Evolutionary conservation across 495 filamentous ascomycete genomes (phyloP).

Genomic region (Aspergillus ostianus): DNA sequence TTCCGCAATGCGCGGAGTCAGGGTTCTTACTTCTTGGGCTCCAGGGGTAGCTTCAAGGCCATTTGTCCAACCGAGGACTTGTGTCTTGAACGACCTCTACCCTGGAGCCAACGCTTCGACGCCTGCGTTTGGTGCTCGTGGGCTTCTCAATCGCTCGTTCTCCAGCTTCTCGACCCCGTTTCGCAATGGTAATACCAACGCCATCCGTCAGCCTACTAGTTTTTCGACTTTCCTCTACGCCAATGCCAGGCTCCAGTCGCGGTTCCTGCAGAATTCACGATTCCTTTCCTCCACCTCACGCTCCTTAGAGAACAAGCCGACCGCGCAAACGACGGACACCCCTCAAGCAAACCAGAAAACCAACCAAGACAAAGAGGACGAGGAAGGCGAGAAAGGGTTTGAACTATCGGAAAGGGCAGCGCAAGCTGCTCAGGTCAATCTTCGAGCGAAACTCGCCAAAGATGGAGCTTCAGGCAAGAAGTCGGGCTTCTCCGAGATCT

Average conservation of each 20-base stretch:
- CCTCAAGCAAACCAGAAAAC: slow-evolving; percentile 15
- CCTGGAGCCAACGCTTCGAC: slow-evolving; percentile 10
- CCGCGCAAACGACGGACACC: slow-evolving; percentile 17
- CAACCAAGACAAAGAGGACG: slow-evolving; percentile 33
- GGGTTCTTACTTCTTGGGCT: slow-evolving; percentile 37
- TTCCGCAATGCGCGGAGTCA: slow-evolving; percentile 44
- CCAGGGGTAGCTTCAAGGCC: slow-evolving; percentile 31
- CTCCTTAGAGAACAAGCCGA: slow-evolving; percentile 28
- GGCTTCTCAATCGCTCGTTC: slow-evolving; percentile 24
- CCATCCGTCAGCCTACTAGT: not conserved
- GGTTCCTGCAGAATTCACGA: slow-evolving; percentile 25
- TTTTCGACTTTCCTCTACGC: slow-evolving; percentile 10
- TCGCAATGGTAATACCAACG: slow-evolving; percentile 17
- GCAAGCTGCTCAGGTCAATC: slow-evolving; percentile 85
- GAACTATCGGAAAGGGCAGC: slow-evolving; percentile 73
- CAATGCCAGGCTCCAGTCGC: slow-evolving; percentile 19
- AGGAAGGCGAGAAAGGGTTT: slow-evolving; percentile 59
- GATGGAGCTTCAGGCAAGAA: slow-evolving; percentile 66
- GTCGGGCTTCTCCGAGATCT: slow-evolving; percentile 70
- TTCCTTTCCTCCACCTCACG: slow-evolving; percentile 29
- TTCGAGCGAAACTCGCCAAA: slow-evolving; percentile 81
- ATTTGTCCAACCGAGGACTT: slow-evolving; percentile 19
- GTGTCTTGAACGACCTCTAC: slow-evolving; percentile 21
- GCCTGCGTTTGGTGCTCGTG: slow-evolving; percentile 6
- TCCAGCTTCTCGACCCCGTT: slow-evolving; percentile 25